phyloP scores from a whole-genome alignment of 202 grass and related monocot species.

The Brachypodium distachyon region DNA sequence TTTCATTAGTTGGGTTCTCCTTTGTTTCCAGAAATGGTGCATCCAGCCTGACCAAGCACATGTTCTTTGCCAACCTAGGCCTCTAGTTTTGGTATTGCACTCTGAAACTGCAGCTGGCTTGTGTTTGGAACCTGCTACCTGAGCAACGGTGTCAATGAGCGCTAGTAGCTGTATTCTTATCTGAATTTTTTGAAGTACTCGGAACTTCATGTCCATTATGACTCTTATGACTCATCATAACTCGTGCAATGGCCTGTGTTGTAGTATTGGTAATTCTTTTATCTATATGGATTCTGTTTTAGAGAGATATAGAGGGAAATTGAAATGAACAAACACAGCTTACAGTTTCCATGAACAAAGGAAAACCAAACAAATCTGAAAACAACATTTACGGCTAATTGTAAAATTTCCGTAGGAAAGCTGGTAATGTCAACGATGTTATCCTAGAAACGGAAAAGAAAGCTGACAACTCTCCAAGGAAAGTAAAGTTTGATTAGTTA shows the following conservation, averaged over 20 bases:
- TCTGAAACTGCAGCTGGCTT: background rate
- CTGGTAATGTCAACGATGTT: background rate
- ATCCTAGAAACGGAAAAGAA: background rate
- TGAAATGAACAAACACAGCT: no score
- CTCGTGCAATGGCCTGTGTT: no score
- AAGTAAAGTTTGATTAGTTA: slow-evolving; percentile 11
- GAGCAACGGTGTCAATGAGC: background rate
- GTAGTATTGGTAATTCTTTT: no score
- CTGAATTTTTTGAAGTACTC: no score
- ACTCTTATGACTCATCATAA: no score
- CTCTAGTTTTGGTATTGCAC: background rate
- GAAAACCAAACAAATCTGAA: background rate
- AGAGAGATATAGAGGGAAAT: no score
- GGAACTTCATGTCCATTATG: no score
- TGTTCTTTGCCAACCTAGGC: slow-evolving; percentile 5
- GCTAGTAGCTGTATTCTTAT: background rate
- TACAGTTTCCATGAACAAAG: no score
- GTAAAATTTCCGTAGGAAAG: no score
- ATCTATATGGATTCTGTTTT: no score
- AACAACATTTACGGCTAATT: background rate
- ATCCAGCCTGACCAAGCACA: slow-evolving; percentile 10
- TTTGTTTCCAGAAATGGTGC: slow-evolving; percentile 30
- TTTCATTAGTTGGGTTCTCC: background rate
- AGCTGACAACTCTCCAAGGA: background rate
- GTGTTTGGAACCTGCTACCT: background rate